Evolutionary conservation across 148 eudicot species (phyloP), one percentile per base, ranked within the genome.

Genomic region (Mesembryanthemum crystallinum): DNA sequence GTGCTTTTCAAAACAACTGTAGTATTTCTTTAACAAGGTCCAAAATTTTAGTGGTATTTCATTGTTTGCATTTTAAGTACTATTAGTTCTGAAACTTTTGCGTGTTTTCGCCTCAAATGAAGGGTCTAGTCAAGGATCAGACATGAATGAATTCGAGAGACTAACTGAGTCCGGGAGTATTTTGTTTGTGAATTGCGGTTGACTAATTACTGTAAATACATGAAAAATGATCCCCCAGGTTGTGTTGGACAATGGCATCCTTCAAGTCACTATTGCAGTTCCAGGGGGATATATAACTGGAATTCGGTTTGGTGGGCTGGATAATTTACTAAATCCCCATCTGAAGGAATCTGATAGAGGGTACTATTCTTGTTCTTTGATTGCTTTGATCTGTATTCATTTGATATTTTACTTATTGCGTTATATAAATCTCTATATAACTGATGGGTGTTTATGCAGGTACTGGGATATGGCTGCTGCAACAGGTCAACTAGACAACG

Each of bases 391-490:
- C 9, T 30, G 12, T 20, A 0, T 8, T 10, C 35, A 15, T 8
- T 27, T 0, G 15, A 17, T 28, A 24, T 5, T 20, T 18, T 1
- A 54, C 2, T 13, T 5, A 0, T 25, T 21, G 21, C 0, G 20
- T 39, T 8, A 73, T 8, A n/a, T 4, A 15, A 1, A 2, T 25
- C 3, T n/a, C 12, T 9, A 17, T 35, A 39, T 66, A 37, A 69
- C 58, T 21, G 51, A 27, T 69, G 17, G 14, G 30, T 62, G 5
- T 32, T 35, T 30, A 8, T 57, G 43, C 74, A 86, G 89, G 73
- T 89, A 89, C 55, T 90, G 89, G 91, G 94, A 90, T 71, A 76
- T 89, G 24, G 85, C 80, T 65, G 85, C 80, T 60, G 82, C 82
- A 74, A 75, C 32, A 13, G 61, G 33, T 58, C 75, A 73, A 14